A percentile compares a stretch with the other conserved stretches of the same genome.
Conservation (phyloP, 2,329 filamentous ascomycete species). For the Botryotinia calthae region DNA sequence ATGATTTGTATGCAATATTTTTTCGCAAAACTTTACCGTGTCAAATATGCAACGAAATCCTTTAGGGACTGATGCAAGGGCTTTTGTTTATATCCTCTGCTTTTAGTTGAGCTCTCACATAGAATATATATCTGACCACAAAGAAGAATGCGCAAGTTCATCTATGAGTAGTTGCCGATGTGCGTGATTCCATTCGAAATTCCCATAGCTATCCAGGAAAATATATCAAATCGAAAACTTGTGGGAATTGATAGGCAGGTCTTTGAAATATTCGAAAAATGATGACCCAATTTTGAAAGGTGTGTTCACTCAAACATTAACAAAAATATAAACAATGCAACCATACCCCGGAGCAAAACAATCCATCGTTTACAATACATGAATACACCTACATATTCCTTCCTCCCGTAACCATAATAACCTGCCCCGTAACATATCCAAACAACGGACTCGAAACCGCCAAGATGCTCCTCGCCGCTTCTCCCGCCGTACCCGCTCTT, state of each 20-base stretch:
- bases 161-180: not conserved
- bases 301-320: not conserved
- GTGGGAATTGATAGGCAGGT: accelerated
- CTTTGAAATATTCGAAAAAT: not conserved
- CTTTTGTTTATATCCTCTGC: not conserved
- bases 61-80: not conserved
- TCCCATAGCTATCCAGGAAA: no score
- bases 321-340: not conserved
- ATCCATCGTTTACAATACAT: accelerated
- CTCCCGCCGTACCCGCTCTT: slow-evolving; percentile 72
- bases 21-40: not conserved
- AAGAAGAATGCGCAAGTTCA: no score
- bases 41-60: not conserved
- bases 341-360: not conserved
- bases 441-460: slow-evolving; percentile 80
- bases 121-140: not conserved
- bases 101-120: not conserved
- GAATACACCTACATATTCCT: slow-evolving; percentile 51
- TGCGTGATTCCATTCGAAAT: not conserved
- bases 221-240: not conserved
- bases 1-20: not conserved
- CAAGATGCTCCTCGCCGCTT: slow-evolving; percentile 75
- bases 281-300: not conserved
- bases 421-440: slow-evolving; percentile 83
- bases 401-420: slow-evolving; percentile 81